Evolutionary conservation across 805 yeast genomes (phyloP).

Genomic region (Cyberlindnera amylophila): DNA sequence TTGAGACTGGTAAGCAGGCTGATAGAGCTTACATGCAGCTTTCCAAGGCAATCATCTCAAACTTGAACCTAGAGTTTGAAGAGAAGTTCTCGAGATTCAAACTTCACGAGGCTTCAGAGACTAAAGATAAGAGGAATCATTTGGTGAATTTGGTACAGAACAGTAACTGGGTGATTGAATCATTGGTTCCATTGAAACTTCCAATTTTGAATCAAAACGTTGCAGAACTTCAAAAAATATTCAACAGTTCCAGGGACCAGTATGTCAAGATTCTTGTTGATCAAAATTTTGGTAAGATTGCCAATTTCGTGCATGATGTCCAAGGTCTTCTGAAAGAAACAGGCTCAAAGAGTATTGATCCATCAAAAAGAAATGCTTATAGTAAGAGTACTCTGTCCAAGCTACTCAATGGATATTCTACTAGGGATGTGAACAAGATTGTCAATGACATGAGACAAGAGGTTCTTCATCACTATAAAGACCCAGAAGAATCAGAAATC

Average conservation of each 20-base stretch:
- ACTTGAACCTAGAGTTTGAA: conserved; percentile 23
- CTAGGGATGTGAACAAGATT: conserved; percentile 51
- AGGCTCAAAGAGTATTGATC: conserved; percentile 33
- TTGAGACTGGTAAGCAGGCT: conserved; percentile 26
- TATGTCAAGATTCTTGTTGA: conserved; percentile 47
- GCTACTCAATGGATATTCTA: conserved; percentile 52
- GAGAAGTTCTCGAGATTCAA: conserved; percentile 19
- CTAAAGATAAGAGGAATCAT: conserved; percentile 36
- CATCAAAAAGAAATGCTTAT: conserved; percentile 60
- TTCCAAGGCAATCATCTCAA: conserved; percentile 29
- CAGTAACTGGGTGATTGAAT: conserved; percentile 48
- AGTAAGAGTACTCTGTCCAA: conserved; percentile 55
- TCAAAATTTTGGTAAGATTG: conserved; percentile 62
- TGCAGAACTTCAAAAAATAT: conserved; percentile 25
- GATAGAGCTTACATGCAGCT: conserved; percentile 30
- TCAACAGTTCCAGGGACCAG: conserved; percentile 31
- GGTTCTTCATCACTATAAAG: conserved; percentile 50
- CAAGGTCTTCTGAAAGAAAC: conserved; percentile 44
- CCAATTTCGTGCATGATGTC: conserved; percentile 61
- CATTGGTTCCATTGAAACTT: conserved; percentile 28
- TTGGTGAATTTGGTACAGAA: conserved; percentile 50
- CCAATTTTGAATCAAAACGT: conserved; percentile 12
- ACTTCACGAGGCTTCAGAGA: conserved; percentile 18
- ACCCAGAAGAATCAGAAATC: conserved; percentile 32
- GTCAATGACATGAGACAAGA: conserved; percentile 53